These are phyloP conservation scores for Mycosphaerelloides madeirae DNA, from an alignment of 2,329 filamentous ascomycete genomes.

Conservation along the genomic window DNA sequence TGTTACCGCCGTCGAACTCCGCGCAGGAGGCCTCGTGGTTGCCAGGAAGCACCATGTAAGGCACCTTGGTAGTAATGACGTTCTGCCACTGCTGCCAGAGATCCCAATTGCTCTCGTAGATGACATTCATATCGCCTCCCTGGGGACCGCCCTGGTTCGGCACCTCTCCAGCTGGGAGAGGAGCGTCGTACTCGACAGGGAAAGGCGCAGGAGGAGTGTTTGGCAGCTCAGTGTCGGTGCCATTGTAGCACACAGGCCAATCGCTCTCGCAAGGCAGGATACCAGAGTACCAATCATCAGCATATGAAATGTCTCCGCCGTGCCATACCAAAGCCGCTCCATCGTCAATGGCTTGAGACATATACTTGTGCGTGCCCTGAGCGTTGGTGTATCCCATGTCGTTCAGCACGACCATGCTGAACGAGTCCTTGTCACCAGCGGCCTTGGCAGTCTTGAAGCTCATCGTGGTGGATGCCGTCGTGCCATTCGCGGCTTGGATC, in stretches of 20 bases:
- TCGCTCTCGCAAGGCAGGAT: conserved; percentile 45
- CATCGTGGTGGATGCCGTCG: conserved; percentile 44
- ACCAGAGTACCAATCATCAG: conserved; percentile 50
- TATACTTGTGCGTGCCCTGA: conserved; percentile 43
- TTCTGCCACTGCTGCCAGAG: conserved; percentile 50
- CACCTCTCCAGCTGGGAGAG: conserved; percentile 43
- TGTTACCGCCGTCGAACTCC: conserved; percentile 46
- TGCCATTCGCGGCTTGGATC: conserved; percentile 48
- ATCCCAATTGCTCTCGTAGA: conserved; percentile 52
- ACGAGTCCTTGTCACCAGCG: conserved; percentile 40
- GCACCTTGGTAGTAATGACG: conserved; percentile 40
- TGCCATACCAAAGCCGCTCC: conserved; percentile 51
- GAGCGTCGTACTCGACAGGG: conserved; percentile 40
- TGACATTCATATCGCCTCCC: conserved; percentile 46
- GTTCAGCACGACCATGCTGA: conserved; percentile 47
- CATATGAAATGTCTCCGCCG: conserved; percentile 49
- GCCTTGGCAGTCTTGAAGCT: conserved; percentile 45
- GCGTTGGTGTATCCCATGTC: conserved; percentile 55
- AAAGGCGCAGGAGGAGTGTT: conserved; percentile 33
- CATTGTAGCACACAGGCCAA: conserved; percentile 52
- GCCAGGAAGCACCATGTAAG: conserved; percentile 49
- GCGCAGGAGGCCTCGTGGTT: conserved; percentile 50
- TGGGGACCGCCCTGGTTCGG: conserved; percentile 44
- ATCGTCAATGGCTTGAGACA: conserved; percentile 40
- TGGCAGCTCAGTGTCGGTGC: conserved; percentile 40